phyloP scores from a whole-genome alignment of 306 rosid genomes.

The Fagus sylvatica region DNA sequence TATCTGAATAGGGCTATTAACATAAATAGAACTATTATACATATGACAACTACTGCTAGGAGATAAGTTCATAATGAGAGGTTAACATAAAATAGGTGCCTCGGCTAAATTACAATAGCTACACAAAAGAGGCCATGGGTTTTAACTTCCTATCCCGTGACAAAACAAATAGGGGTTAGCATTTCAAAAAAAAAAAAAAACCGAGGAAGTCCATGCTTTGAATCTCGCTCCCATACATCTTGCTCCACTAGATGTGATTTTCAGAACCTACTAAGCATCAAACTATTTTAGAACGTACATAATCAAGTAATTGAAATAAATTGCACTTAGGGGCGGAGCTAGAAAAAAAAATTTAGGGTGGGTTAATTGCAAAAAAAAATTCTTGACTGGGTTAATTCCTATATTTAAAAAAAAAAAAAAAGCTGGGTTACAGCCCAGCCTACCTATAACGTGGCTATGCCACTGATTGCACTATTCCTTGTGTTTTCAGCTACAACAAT shows the following conservation, averaged over 20 bases:
- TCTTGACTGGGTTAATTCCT: too few species aligned
- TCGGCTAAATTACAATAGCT: neutral
- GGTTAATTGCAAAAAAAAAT: too few species aligned
- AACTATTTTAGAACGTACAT: neutral
- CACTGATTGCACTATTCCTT: neutral
- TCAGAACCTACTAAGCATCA: neutral
- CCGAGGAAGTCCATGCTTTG: neutral
- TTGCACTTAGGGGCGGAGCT: too few species aligned
- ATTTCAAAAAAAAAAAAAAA: neutral
- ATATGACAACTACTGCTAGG: too few species aligned
- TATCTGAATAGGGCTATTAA: too few species aligned
- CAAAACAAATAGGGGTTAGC: neutral
- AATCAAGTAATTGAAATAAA: neutral
- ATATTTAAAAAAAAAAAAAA: too few species aligned
- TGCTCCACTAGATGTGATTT: neutral
- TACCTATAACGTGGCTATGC: too few species aligned
- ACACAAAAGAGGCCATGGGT: neutral
- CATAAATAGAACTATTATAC: too few species aligned
- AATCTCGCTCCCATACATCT: neutral
- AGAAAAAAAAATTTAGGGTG: too few species aligned
- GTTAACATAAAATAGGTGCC: neutral
- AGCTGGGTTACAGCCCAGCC: too few species aligned
- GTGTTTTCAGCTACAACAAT: neutral
- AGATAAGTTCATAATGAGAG: neutral
- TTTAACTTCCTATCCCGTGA: neutral